Evolutionary conservation across 805 yeast genomes (phyloP).

Genomic region (Lachancea lanzarotensis): DNA sequence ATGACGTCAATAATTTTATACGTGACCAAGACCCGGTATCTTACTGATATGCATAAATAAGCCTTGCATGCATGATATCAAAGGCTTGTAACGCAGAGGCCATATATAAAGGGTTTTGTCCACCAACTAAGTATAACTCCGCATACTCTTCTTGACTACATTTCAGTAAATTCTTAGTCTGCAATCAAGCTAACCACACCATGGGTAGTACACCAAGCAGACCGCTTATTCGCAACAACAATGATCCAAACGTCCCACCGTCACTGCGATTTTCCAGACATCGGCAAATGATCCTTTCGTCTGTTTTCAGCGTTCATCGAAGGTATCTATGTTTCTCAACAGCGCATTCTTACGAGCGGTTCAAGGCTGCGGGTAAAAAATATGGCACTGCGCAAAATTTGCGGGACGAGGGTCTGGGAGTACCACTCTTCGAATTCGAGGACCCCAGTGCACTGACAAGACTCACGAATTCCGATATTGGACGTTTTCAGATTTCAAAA

Average conservation of each 20-base stretch:
- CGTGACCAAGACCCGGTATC: too few relatives aligned
- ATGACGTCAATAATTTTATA: too few relatives aligned
- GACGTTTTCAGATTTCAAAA: constrained; percentile 3
- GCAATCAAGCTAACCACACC: too few relatives aligned
- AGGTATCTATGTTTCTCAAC: constrained; percentile 6
- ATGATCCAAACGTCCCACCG: constrained; percentile 4
- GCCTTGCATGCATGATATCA: too few relatives aligned
- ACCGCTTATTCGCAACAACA: background rate
- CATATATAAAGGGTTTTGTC: too few relatives aligned
- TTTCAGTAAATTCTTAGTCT: too few relatives aligned
- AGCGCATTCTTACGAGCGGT: constrained; percentile 6
- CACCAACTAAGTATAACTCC: too few relatives aligned
- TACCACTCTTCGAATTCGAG: constrained; percentile 4
- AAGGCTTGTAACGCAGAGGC: too few relatives aligned
- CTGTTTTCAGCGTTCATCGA: background rate
- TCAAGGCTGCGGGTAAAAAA: background rate
- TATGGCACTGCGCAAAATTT: background rate
- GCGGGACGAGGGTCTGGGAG: constrained; percentile 6
- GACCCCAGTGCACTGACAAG: background rate
- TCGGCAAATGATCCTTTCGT: constrained; percentile 5
- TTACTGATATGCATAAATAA: too few relatives aligned
- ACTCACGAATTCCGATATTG: background rate
- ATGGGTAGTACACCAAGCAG: constrained; percentile 4
- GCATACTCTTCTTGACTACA: too few relatives aligned
- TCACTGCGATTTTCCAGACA: constrained; percentile 6